Evolutionary conservation across 176 grass and related monocot species (phyloP).

Genomic region (Musa schizocarpa): DNA sequence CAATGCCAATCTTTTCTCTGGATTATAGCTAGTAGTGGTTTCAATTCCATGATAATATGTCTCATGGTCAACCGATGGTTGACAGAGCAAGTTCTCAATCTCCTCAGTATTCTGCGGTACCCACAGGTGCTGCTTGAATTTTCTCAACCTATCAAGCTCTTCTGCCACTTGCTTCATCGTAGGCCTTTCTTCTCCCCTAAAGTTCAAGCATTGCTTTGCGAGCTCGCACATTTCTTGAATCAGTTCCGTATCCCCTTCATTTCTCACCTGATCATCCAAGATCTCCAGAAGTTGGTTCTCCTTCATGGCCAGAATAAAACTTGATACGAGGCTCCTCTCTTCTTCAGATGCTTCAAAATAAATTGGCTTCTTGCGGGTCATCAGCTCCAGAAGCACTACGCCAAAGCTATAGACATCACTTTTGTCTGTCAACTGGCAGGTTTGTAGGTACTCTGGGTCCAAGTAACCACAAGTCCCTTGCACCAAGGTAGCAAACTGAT

Average conservation of each 20-base stretch:
- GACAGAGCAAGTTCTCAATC: not conserved
- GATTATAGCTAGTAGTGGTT: not conserved
- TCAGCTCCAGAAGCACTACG: not conserved
- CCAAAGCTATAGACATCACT: slow-evolving; percentile 16
- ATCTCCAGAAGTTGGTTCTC: not conserved
- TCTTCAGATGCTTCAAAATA: not conserved
- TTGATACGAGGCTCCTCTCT: not conserved
- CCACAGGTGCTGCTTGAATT: not conserved
- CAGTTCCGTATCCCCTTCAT: not conserved
- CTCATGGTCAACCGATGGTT: not conserved
- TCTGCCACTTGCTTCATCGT: slow-evolving; percentile 2
- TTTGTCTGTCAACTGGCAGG: slow-evolving; percentile 1
- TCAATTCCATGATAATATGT: not conserved
- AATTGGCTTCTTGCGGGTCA: not conserved
- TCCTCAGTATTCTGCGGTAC: not conserved
- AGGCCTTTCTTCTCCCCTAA: slow-evolving; percentile 1
- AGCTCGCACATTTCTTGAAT: not conserved
- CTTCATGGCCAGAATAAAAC: not conserved
- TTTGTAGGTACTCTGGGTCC: slow-evolving; percentile 3
- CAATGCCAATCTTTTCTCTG: not conserved
- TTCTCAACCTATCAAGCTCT: not conserved
- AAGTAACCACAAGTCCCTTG: slow-evolving; percentile 12
- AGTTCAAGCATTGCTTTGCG: not conserved
- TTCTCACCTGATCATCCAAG: not conserved
- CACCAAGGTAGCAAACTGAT: not conserved